phyloP scores from a whole-genome alignment of 140 eudicot genomes.

The Flaveria floridana region DNA sequence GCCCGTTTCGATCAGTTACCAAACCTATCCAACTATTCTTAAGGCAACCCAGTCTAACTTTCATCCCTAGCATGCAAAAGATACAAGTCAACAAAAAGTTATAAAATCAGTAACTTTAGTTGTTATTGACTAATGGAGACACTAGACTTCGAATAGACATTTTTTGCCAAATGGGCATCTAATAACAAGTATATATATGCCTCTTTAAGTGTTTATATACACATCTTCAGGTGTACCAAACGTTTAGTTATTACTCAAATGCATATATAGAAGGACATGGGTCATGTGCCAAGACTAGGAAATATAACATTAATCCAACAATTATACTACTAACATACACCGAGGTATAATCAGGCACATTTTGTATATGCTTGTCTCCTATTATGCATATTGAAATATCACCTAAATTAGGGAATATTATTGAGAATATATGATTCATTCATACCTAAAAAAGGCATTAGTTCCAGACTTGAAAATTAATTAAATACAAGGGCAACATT shows the following conservation, averaged over 20 bases:
- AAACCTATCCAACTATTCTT: background rate
- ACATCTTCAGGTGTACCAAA: constrained; percentile 14
- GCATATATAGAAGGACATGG: background rate
- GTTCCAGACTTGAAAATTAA: too few species aligned
- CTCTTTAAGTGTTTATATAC: background rate
- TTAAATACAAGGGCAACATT: too few species aligned
- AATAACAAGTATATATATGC: background rate
- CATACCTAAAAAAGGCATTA: too few species aligned
- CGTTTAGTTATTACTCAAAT: background rate
- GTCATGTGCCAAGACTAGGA: background rate
- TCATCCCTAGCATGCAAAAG: background rate
- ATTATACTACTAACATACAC: background rate
- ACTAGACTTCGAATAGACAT: background rate
- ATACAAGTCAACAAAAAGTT: background rate
- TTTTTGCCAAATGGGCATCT: too few species aligned
- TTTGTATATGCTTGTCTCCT: too few species aligned
- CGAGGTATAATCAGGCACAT: background rate
- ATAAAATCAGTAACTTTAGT: background rate
- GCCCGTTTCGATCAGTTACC: background rate
- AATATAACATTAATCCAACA: background rate
- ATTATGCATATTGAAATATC: too few species aligned
- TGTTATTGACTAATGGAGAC: constrained; percentile 2
- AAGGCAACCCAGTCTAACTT: background rate
- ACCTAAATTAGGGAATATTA: too few species aligned
- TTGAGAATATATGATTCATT: too few species aligned